Evolutionary conservation across 225 moss, liverwort and hornwort genomes (phyloP).

Genomic region (Sphagnum contortum): DNA sequence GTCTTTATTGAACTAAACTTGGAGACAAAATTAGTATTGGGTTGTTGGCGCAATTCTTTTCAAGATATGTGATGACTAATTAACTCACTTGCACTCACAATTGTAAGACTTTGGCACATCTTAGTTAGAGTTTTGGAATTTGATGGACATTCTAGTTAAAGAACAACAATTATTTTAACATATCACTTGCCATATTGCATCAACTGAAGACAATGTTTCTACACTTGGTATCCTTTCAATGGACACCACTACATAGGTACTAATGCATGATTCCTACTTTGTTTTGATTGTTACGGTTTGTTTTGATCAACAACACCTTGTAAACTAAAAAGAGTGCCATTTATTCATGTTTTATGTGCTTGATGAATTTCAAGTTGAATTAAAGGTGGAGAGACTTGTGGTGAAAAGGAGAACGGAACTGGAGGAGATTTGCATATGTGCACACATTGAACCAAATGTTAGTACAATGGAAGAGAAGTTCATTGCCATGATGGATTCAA

Average conservation of each 20-base stretch:
- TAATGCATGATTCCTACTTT: too few species aligned
- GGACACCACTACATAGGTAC: conserved; percentile 52
- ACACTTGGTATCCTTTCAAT: conserved; percentile 34
- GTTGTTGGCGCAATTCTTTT: too few species aligned
- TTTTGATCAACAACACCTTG: too few species aligned
- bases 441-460: conserved; percentile 77
- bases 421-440: conserved; percentile 69
- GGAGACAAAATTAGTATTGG: too few species aligned
- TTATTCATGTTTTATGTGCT: too few species aligned
- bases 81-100: conserved; percentile 9
- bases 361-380: conserved; percentile 76
- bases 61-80: too few species aligned
- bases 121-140: conserved; percentile 56
- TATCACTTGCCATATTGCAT: conserved; percentile 49
- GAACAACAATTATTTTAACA: conserved; percentile 52
- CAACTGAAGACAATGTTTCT: conserved; percentile 41
- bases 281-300: too few species aligned
- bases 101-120: conserved; percentile 50
- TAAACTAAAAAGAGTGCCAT: too few species aligned
- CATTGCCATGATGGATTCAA: conserved; percentile 72
- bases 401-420: conserved; percentile 77
- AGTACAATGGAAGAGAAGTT: conserved; percentile 54
- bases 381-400: conserved; percentile 83
- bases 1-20: too few species aligned
- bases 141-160: conserved; percentile 51